These are phyloP conservation scores for Huntiella moniliformis DNA, from an alignment of 2,329 filamentous ascomycete genomes.

Conservation along the genomic window DNA sequence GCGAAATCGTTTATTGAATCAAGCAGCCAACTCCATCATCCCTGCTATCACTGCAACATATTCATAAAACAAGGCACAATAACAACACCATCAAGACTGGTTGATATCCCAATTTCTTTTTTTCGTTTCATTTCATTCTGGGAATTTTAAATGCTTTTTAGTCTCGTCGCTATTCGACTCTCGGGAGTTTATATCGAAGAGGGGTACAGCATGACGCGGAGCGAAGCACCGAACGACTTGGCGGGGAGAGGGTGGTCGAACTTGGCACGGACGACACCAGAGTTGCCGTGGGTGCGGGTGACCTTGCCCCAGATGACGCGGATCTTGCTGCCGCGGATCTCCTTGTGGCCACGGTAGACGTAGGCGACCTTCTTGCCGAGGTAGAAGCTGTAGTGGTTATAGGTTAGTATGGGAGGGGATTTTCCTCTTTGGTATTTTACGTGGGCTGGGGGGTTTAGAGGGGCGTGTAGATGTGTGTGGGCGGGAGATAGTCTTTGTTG, in stretches of 20 bases:
- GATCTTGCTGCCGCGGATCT: slow-evolving; percentile 96
- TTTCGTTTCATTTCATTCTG: no score
- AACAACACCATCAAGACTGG: no score
- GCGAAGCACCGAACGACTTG: slow-evolving; percentile 88
- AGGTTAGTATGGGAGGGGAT: no score
- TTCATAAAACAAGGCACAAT: no score
- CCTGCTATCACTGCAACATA: no score
- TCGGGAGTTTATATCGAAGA: slow-evolving; percentile 63
- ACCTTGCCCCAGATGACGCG: slow-evolving; percentile 99
- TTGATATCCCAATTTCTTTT: no score
- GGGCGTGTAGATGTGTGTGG: neutral
- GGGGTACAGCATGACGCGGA: slow-evolving; percentile 95
- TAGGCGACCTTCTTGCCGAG: slow-evolving; percentile 97
- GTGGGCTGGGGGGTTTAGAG: neutral
- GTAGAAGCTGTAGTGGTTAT: slow-evolving; percentile 51
- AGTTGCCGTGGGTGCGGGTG: slow-evolving; percentile 95
- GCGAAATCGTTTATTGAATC: no score
- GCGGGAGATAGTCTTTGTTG: neutral
- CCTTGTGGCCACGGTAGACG: slow-evolving; percentile 89
- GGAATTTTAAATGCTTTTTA: no score
- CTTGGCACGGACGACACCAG: slow-evolving; percentile 91
- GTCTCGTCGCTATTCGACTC: slow-evolving; percentile 14
- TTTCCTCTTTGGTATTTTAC: neutral
- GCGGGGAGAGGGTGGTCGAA: slow-evolving; percentile 92
- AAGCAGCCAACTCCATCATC: no score